A percentile compares a stretch with the other conserved stretches of the same genome.
These are phyloP conservation scores for Astrothelium subdiscretum DNA, from an alignment of 495 filamentous ascomycete species.

Conservation along the genomic window DNA sequence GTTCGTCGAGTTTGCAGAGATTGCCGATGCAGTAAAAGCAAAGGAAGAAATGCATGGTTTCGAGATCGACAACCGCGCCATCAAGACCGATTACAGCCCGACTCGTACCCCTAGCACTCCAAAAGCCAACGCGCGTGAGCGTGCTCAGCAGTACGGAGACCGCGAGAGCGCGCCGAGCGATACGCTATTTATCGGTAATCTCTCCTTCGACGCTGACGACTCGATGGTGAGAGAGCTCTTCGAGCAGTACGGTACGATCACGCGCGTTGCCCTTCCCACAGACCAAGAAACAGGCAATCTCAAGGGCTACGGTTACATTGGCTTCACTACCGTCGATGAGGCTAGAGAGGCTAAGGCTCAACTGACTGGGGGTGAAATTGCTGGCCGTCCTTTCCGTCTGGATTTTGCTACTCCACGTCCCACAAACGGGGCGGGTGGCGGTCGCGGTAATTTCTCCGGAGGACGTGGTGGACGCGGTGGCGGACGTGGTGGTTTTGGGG, in stretches of 20 bases:
- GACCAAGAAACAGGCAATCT: conserved; percentile 73
- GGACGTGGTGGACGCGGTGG: conserved; percentile 43
- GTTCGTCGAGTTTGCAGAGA: conserved; percentile 78
- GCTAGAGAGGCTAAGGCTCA: conserved; percentile 61
- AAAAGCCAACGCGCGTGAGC: conserved; percentile 43
- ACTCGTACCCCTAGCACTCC: conserved; percentile 42
- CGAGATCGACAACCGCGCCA: conserved; percentile 69
- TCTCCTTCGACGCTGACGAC: conserved; percentile 74
- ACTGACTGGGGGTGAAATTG: conserved; percentile 57
- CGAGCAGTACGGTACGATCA: conserved; percentile 54
- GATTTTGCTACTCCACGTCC: conserved; percentile 78
- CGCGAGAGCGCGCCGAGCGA: conserved; percentile 58
- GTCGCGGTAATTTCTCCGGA: conserved; percentile 38
- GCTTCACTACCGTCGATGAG: conserved; percentile 73
- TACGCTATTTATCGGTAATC: conserved; percentile 89
- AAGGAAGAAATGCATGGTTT: conserved; percentile 66
- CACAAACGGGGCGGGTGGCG: conserved; percentile 43
- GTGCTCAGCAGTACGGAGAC: conserved; percentile 71
- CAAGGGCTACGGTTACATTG: conserved; percentile 94
- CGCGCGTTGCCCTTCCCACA: conserved; percentile 78
- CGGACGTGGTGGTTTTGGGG: conserved; percentile 40
- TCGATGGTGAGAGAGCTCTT: conserved; percentile 65
- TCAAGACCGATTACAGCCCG: conserved; percentile 83
- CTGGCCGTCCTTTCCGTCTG: conserved; percentile 71
- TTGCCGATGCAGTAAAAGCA: conserved; percentile 62